Percentiles rank a stretch among this genome's conserved stretches.
Conservation (phyloP, 1,139 yeast genomes). For the Meyerozyma elateridarum region DNA sequence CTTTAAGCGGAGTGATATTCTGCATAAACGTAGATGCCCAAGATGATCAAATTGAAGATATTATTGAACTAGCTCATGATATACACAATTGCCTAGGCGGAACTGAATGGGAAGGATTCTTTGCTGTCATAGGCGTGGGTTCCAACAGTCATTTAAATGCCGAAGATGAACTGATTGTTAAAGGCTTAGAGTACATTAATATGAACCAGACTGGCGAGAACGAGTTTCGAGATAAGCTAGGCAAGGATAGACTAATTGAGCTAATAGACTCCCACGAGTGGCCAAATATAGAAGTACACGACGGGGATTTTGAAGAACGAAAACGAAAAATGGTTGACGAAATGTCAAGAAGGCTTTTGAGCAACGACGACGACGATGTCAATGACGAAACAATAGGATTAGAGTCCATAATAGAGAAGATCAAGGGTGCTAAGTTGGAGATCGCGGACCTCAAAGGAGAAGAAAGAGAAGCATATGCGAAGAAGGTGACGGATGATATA, state of each 20-base stretch:
- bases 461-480: conserved; percentile 27
- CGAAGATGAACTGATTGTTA: conserved; percentile 10
- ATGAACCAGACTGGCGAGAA: conserved; percentile 10
- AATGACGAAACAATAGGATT: conserved; percentile 17
- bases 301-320: conserved; percentile 5
- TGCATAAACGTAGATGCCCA: conserved; percentile 22
- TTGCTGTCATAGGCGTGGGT: conserved; percentile 9
- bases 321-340: conserved; percentile 12
- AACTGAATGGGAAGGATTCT: conserved; percentile 9
- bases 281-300: conserved; percentile 19
- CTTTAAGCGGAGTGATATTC: conserved; percentile 34
- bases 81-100: background rate
- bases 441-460: conserved; percentile 20
- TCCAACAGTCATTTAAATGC: background rate
- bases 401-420: conserved; percentile 23
- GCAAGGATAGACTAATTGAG: conserved; percentile 28
- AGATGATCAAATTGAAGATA: background rate
- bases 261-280: conserved; percentile 39
- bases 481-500: conserved; percentile 31
- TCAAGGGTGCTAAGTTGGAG: conserved; percentile 28
- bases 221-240: conserved; percentile 11
- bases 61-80: background rate
- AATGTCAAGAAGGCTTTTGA: conserved; percentile 28
- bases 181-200: conserved; percentile 13
- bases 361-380: conserved; percentile 9